Evolutionary conservation across 305 asterid genomes (phyloP).

Genomic region (Fraxinus angustifolia): DNA sequence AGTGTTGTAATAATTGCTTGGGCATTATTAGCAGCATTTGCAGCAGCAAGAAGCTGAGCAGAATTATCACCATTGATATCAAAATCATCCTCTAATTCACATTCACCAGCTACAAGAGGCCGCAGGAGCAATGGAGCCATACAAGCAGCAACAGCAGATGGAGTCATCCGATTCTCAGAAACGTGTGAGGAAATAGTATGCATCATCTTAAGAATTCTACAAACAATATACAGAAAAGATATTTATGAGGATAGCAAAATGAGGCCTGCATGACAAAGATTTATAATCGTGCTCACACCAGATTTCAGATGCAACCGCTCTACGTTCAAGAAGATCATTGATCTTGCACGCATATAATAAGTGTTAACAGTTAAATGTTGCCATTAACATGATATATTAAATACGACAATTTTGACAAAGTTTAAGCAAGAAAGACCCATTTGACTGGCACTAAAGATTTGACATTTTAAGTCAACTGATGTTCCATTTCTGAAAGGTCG

Average conservation of each 20-base stretch:
- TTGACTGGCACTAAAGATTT: not conserved
- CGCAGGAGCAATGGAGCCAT: constrained; percentile 99
- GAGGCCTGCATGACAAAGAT: constrained; percentile 2
- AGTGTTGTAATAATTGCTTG: constrained; percentile 90
- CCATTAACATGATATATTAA: not conserved
- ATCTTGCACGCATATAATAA: constrained; percentile 2
- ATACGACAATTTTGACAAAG: not conserved
- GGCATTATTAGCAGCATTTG: constrained; percentile 96
- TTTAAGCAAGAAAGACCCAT: not conserved
- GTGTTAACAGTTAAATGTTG: not conserved
- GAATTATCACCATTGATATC: constrained; percentile 78
- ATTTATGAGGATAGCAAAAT: constrained; percentile 23
- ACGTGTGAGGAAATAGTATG: constrained; percentile 71
- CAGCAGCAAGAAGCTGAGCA: constrained; percentile 98
- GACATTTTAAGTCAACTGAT: not conserved
- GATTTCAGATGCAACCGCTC: constrained; percentile 11
- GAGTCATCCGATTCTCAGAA: constrained; percentile 86
- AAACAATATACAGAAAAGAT: constrained; percentile 22
- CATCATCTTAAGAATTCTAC: constrained; percentile 92
- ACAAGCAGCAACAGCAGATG: constrained; percentile 98
- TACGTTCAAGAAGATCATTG: constrained; percentile 2
- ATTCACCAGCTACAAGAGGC: constrained; percentile 97
- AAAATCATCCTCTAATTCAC: constrained; percentile 90
- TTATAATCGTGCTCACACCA: constrained; percentile 15
- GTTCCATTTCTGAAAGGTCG: not conserved